Evolutionary conservation across 768 basidiomycete genomes (phyloP), one percentile per base, ranked within the genome.

Genomic region (Naganishia kalamii): DNA sequence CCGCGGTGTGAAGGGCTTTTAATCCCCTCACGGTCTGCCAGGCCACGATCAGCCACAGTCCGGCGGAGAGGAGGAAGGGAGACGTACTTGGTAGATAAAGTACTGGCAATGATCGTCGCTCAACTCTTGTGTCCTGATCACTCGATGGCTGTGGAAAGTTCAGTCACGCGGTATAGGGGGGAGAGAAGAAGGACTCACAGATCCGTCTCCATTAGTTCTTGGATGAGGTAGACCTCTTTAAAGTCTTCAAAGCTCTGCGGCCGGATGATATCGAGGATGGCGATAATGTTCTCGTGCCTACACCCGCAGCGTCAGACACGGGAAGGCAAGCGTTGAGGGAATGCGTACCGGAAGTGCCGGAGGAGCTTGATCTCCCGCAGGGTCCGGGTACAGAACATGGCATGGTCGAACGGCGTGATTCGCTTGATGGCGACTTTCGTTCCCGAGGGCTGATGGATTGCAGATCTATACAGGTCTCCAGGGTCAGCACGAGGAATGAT

Each of bases 341-440:
- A 65, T 78, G 67, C 74, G 91, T n/a, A n/a, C 88, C 77, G 78
- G 72, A 82, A 80, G 65, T 77, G 78, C 17, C 76, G 63, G 6
- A 80, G 72, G 59, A 96, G 82, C 80, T 96, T 94, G 76, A 96
- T 83, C 80, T 96, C 93, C 66, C 92, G 84, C 60, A 96, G 81
- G n/a, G 92, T 94, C 54, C 75, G 69, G 60, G 92, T 82, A 74
- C 89, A 90, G 80, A 92, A 93, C 89, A 94, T 91, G 65, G 91
- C 87, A 75, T 93, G 92, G 76, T 94, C 92, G 71, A 94, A 96
- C 5, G 92, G 92, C 0, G 88, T 86, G 79, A 96, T 92, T 81
- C 90, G 90, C 83, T 96, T 96, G 82, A 96, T 92, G 62, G 93
- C 93, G 67, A 98, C 94, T 78, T 91, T 91, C 65, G 90, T 87